These are phyloP conservation scores for Cryptococcus hybrid DNA, from an alignment of 1,284 basidiomycete species.

Conservation along the genomic window DNA sequence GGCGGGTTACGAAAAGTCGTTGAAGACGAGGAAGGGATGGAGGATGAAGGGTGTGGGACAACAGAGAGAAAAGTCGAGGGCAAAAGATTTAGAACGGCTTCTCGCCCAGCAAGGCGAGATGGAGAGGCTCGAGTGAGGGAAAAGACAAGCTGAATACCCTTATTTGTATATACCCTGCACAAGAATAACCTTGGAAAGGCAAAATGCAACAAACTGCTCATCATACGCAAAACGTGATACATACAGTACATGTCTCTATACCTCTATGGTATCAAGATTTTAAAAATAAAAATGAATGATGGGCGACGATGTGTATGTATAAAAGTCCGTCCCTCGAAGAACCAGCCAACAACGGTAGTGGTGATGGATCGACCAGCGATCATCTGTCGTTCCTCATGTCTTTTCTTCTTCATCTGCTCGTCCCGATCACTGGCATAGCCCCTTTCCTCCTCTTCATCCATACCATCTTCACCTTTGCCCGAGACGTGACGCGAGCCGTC, in stretches of 20 bases:
- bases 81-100: too few species aligned
- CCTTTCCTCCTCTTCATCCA: conserved; percentile 31
- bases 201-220: not conserved
- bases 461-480: conserved; percentile 1
- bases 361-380: not conserved
- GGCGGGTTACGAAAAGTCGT: conserved; percentile 27
- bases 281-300: not conserved
- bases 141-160: not conserved
- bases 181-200: not conserved
- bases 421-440: conserved; percentile 35
- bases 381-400: not conserved
- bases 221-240: not conserved
- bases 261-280: not conserved
- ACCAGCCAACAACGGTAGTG: not conserved
- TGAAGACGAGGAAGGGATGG: conserved; percentile 33
- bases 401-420: conserved; percentile 2
- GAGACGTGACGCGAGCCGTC: not conserved
- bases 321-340: not conserved
- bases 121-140: not conserved
- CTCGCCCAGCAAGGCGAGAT: not conserved
- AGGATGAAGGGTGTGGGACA: conserved; percentile 28
- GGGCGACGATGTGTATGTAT: not conserved
- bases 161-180: not conserved
- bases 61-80: not conserved
- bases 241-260: not conserved